A percentile compares a stretch with the other conserved stretches of the same genome.
phyloP scores from a whole-genome alignment of 495 filamentous ascomycete species.

The Echria macrotheca region DNA sequence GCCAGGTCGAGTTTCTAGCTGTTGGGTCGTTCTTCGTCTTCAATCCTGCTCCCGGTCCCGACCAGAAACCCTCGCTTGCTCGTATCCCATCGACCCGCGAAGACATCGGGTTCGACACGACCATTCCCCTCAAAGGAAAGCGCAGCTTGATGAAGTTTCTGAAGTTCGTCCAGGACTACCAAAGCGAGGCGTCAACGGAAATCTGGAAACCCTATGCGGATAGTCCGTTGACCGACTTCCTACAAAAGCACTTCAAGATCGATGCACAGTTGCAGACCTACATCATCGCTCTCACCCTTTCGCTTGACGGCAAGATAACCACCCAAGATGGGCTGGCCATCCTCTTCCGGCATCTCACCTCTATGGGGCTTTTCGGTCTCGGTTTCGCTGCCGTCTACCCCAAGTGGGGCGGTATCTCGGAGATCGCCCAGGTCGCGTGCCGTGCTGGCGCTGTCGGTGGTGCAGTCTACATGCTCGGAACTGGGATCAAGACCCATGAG shows the following conservation, averaged over 20 bases:
- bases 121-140: slow-evolving; percentile 69
- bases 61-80: slow-evolving; percentile 36
- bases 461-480: slow-evolving; percentile 78
- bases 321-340: slow-evolving; percentile 57
- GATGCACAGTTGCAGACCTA: slow-evolving; percentile 62
- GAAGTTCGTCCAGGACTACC: slow-evolving; percentile 64
- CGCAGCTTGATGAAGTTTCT: slow-evolving; percentile 83
- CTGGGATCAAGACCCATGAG: slow-evolving; percentile 47
- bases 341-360: slow-evolving; percentile 76
- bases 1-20: slow-evolving; percentile 87
- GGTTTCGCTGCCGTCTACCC: slow-evolving; percentile 81
- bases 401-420: slow-evolving; percentile 90
- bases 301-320: slow-evolving; percentile 53
- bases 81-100: slow-evolving; percentile 80
- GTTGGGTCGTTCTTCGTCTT: slow-evolving; percentile 93
- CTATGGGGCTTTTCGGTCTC: slow-evolving; percentile 78
- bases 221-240: slow-evolving; percentile 55
- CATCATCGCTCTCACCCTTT: slow-evolving; percentile 73
- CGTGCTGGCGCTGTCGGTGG: slow-evolving; percentile 90
- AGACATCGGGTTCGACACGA: slow-evolving; percentile 72
- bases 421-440: slow-evolving; percentile 88
- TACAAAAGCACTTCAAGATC: slow-evolving; percentile 67
- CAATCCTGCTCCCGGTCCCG: slow-evolving; percentile 22
- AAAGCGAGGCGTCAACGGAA: slow-evolving; percentile 47
- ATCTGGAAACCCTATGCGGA: slow-evolving; percentile 29